Evolutionary conservation across 176 grass and related monocot genomes (phyloP).

Genomic region (Carex pumila): DNA sequence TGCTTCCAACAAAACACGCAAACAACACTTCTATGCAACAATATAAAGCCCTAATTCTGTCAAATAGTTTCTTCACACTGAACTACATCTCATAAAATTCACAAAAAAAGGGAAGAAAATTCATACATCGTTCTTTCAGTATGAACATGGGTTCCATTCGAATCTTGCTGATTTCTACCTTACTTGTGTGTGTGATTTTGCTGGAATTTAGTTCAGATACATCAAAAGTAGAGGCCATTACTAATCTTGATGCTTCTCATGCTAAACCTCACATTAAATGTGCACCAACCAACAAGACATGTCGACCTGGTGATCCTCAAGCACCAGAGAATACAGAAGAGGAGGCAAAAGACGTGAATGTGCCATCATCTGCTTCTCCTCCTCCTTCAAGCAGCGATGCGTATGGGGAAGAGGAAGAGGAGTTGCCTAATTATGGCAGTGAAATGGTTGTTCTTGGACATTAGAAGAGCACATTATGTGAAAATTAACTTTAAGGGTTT

Average conservation of each 20-base stretch:
- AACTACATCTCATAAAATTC: background rate
- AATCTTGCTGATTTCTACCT: conserved; percentile 19
- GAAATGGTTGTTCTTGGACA: conserved; percentile 49
- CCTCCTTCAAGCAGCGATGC: conserved; percentile 8
- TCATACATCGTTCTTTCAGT: background rate
- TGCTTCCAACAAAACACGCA: background rate
- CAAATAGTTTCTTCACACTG: background rate
- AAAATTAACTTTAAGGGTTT: background rate
- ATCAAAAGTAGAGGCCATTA: background rate
- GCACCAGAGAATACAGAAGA: conserved; percentile 67
- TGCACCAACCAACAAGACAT: conserved; percentile 23
- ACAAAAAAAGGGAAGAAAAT: background rate
- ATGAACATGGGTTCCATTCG: conserved; percentile 26
- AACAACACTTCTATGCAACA: background rate
- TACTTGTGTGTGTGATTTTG: conserved; percentile 28
- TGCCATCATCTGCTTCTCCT: background rate
- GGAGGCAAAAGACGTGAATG: conserved; percentile 18
- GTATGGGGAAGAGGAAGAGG: conserved; percentile 37
- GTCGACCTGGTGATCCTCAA: conserved; percentile 38
- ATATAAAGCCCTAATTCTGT: conserved; percentile 9
- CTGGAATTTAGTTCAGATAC: conserved; percentile 8
- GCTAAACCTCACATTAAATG: conserved; percentile 20
- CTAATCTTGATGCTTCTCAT: background rate
- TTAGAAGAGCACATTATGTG: conserved; percentile 13
- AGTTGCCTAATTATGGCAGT: conserved; percentile 28